Evolutionary conservation across 805 yeast species (phyloP).

Genomic region (Yarrowia sp.): DNA sequence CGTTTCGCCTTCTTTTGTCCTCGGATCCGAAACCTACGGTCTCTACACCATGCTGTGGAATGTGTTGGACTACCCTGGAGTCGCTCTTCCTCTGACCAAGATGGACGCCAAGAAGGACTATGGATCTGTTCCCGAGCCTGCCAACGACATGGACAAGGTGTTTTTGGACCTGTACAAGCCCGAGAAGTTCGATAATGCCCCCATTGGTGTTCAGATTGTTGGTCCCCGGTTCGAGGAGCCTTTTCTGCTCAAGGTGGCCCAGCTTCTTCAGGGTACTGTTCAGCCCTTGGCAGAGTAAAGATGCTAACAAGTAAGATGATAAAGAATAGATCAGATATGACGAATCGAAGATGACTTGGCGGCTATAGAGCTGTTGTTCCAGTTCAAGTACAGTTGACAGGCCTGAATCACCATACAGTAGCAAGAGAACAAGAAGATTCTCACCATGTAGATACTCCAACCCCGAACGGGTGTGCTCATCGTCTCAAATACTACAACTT

Average conservation of each 20-base stretch:
- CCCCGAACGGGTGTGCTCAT: too few relatives aligned
- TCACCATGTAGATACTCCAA: too few relatives aligned
- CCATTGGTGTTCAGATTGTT: slow-evolving; percentile 63
- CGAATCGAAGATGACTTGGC: too few relatives aligned
- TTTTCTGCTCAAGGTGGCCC: slow-evolving; percentile 2
- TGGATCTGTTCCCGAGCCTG: slow-evolving; percentile 36
- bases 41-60: slow-evolving; percentile 42
- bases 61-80: slow-evolving; percentile 43
- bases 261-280: slow-evolving; percentile 10
- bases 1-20: slow-evolving; percentile 11
- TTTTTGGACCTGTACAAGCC: slow-evolving; percentile 53
- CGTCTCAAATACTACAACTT: too few relatives aligned
- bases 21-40: neutral
- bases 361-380: too few relatives aligned
- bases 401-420: too few relatives aligned
- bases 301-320: too few relatives aligned
- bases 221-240: slow-evolving; percentile 53
- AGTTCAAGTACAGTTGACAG: too few relatives aligned
- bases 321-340: too few relatives aligned
- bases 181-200: slow-evolving; percentile 58
- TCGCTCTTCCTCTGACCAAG: slow-evolving; percentile 41
- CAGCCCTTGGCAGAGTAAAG: slow-evolving; percentile 6
- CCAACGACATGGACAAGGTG: slow-evolving; percentile 43
- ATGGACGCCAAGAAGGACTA: slow-evolving; percentile 54
- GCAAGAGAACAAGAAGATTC: too few relatives aligned